Evolutionary conservation across 805 yeast species (phyloP).

Genomic region (Starmerella bacillaris): DNA sequence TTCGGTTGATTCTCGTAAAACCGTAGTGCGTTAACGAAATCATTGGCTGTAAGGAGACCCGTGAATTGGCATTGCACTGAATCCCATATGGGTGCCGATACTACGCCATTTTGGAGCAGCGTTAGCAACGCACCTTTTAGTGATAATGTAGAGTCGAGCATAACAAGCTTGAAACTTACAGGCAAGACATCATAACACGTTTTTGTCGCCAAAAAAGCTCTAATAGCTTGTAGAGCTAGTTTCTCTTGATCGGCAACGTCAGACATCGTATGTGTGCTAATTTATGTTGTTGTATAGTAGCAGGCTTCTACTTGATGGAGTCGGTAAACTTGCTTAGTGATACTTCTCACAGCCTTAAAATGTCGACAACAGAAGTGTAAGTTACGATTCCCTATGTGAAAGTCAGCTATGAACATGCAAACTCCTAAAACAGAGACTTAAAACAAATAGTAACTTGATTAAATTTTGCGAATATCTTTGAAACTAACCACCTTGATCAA

Average conservation of each 20-base stretch:
- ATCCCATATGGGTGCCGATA: conserved; percentile 95
- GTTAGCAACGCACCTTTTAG: conserved; percentile 85
- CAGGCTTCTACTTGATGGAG: too few relatives aligned
- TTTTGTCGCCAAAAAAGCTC: conserved; percentile 68
- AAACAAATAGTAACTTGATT: too few relatives aligned
- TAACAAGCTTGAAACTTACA: conserved; percentile 80
- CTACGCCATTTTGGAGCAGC: conserved; percentile 78
- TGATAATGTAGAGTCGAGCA: conserved; percentile 74
- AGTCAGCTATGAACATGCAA: too few relatives aligned
- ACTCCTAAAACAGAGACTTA: too few relatives aligned
- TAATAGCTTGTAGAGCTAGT: conserved; percentile 63
- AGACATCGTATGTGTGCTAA: neutral
- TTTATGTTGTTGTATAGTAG: too few relatives aligned
- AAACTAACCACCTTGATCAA: too few relatives aligned
- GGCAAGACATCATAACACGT: conserved; percentile 95
- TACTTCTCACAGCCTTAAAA: too few relatives aligned
- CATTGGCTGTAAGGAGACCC: conserved; percentile 79
- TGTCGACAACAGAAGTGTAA: too few relatives aligned
- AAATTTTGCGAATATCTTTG: too few relatives aligned
- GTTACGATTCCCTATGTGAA: too few relatives aligned
- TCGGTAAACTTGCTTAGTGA: too few relatives aligned
- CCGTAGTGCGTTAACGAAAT: conserved; percentile 86
- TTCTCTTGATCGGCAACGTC: conserved; percentile 15
- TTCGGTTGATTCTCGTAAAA: conserved; percentile 79
- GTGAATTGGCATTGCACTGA: conserved; percentile 77